phyloP scores from a whole-genome alignment of 208 protist species.

The Entamoeba moshkovskii region DNA sequence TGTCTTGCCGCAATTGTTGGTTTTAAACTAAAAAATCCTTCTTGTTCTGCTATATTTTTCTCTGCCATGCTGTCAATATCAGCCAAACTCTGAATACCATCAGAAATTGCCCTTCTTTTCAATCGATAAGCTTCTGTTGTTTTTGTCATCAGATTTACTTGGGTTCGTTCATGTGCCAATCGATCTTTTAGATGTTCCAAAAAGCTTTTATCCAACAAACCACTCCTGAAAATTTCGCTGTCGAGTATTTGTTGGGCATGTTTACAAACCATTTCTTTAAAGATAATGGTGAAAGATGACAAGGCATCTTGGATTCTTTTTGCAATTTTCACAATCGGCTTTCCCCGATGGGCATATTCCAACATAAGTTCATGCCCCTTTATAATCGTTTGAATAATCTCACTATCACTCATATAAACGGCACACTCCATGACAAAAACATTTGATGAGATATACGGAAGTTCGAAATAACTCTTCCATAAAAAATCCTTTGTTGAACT shows the following conservation, averaged over 20 bases:
- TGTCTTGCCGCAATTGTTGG: not conserved
- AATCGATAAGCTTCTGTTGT: not conserved
- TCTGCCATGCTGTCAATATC: not conserved
- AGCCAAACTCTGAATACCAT: not conserved
- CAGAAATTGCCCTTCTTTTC: not conserved
- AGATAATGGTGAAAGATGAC: not conserved
- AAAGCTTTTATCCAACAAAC: not conserved
- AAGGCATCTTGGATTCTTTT: not conserved
- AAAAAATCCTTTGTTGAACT: not conserved
- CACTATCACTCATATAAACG: not conserved
- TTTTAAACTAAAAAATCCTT: not conserved
- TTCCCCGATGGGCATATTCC: not conserved
- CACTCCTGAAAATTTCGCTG: not conserved
- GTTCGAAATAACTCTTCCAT: not conserved
- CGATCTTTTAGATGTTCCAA: not conserved
- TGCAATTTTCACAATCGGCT: not conserved
- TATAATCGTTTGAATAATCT: not conserved
- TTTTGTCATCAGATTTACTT: not conserved
- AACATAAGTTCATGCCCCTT: not conserved
- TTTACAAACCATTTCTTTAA: not conserved
- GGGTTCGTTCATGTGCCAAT: not conserved
- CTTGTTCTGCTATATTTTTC: not conserved
- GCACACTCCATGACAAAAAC: not conserved
- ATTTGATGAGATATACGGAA: not conserved
- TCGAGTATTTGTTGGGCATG: not conserved